phyloP scores from a whole-genome alignment of 129 eudicot genomes.

The Lonicera japonica region DNA sequence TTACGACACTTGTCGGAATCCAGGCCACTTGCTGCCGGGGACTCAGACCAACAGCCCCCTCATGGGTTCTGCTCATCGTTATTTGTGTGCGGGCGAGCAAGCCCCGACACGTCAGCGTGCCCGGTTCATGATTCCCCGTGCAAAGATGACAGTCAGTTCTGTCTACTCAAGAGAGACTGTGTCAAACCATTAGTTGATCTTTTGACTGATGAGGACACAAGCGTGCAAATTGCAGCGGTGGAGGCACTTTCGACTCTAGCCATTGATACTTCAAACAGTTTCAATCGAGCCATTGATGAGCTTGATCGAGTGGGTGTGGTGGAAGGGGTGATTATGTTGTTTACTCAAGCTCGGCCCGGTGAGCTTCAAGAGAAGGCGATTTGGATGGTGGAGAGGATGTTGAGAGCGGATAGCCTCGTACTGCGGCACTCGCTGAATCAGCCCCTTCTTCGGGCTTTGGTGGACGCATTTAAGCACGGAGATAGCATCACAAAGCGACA shows the following conservation, averaged over 20 bases:
- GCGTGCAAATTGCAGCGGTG: conserved; percentile 29
- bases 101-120: conserved; percentile 15
- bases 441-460: conserved; percentile 32
- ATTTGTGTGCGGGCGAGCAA: conserved; percentile 24
- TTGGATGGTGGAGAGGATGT: conserved; percentile 35
- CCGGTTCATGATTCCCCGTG: conserved; percentile 35
- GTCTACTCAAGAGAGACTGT: conserved; percentile 30
- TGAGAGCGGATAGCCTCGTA: conserved; percentile 26
- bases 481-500: conserved; percentile 25
- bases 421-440: conserved; percentile 25
- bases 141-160: conserved; percentile 29
- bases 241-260: conserved; percentile 40
- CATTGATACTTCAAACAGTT: conserved; percentile 14
- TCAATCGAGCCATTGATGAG: conserved; percentile 20
- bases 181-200: conserved; percentile 30
- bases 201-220: conserved; percentile 20
- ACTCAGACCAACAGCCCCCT: conserved; percentile 23
- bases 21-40: conserved; percentile 12
- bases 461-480: conserved; percentile 39
- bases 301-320: conserved; percentile 27
- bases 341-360: conserved; percentile 35
- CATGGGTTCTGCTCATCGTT: conserved; percentile 25
- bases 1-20: conserved; percentile 30
- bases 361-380: conserved; percentile 35
- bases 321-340: conserved; percentile 26